Evolutionary conservation across 805 yeast genomes (phyloP).

Genomic region (Teunomyces cretensis): DNA sequence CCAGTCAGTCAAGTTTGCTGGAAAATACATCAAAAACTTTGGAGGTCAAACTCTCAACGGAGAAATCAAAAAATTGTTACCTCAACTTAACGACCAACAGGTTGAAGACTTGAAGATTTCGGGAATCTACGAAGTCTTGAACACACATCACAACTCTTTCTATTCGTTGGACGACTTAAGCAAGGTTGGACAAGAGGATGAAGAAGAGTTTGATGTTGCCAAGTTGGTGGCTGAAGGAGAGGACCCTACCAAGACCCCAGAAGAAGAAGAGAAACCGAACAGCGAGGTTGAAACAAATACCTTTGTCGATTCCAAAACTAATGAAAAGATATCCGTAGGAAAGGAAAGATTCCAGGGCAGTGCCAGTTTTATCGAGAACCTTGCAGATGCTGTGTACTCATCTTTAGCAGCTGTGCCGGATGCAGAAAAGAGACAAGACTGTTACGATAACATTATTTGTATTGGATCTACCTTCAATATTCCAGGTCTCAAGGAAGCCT

Average conservation of each 20-base stretch:
- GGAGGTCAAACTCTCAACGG: conserved; percentile 72
- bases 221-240: conserved; percentile 80
- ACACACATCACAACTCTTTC: conserved; percentile 64
- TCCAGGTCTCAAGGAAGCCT: conserved; percentile 71
- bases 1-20: conserved; percentile 57
- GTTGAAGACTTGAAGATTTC: conserved; percentile 75
- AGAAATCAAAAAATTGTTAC: conserved; percentile 52
- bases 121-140: conserved; percentile 74
- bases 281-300: conserved; percentile 70
- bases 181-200: conserved; percentile 32
- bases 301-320: conserved; percentile 59
- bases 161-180: conserved; percentile 55
- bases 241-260: conserved; percentile 28
- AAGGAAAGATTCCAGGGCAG: conserved; percentile 87
- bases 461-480: conserved; percentile 78
- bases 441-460: conserved; percentile 80
- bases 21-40: conserved; percentile 37
- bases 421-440: conserved; percentile 68
- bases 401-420: conserved; percentile 62
- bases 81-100: conserved; percentile 55
- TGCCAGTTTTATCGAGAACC: conserved; percentile 51
- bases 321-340: conserved; percentile 68
- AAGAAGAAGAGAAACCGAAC: conserved; percentile 49
- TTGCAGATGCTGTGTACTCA: conserved; percentile 55
- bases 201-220: conserved; percentile 84